Percentiles rank a stretch among this genome's conserved stretches.
phyloP scores from a whole-genome alignment of 2,329 filamentous ascomycete genomes.

The Nigrograna mackinnonii region DNA sequence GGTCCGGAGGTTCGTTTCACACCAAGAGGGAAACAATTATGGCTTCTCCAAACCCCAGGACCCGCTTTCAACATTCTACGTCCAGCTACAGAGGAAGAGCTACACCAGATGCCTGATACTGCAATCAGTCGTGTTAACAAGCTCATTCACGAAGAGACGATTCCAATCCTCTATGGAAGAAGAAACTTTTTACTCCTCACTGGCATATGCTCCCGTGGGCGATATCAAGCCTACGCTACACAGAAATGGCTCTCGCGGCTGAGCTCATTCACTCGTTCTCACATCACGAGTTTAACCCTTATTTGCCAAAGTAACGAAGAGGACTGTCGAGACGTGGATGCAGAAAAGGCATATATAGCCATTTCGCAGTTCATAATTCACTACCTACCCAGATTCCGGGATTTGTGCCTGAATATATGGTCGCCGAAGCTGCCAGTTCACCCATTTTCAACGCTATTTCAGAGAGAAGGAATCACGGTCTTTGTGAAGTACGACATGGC shows the following conservation, averaged over 20 bases:
- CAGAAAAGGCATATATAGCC: constrained; percentile 12
- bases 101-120: constrained; percentile 10
- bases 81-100: constrained; percentile 23
- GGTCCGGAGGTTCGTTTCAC: constrained; percentile 26
- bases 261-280: constrained; percentile 13
- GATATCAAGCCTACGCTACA: constrained; percentile 38
- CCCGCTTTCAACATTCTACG: constrained; percentile 33
- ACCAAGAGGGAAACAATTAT: constrained; percentile 17
- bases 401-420: constrained; percentile 2
- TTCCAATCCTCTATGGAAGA: constrained; percentile 27
- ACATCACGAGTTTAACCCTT: constrained; percentile 24
- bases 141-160: constrained; percentile 24
- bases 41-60: constrained; percentile 25
- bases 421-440: background rate
- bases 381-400: background rate
- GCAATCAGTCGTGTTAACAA: constrained; percentile 18
- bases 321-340: constrained; percentile 19
- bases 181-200: constrained; percentile 30
- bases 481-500: background rate
- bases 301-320: constrained; percentile 32
- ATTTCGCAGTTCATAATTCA: constrained; percentile 4
- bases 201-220: constrained; percentile 32
- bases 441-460: constrained; percentile 4
- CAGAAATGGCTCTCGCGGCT: constrained; percentile 23
- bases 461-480: background rate